Conservation (phyloP, 2,329 filamentous ascomycete species). For the Botrytis hyacinthi region DNA sequence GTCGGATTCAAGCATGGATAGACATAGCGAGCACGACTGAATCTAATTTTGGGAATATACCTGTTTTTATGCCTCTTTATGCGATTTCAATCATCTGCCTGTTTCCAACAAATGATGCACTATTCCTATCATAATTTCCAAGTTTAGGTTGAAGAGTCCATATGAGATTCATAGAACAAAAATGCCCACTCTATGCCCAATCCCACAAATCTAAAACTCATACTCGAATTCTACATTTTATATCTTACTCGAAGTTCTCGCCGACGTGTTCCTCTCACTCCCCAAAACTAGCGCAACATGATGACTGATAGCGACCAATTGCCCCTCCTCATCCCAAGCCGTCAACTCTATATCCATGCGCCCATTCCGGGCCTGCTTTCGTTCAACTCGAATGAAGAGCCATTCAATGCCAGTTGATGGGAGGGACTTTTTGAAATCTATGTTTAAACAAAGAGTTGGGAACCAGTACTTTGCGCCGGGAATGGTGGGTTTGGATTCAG, state of each 20-base stretch:
- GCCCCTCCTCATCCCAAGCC: slow-evolving; percentile 60
- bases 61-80: background rate
- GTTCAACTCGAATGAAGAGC: slow-evolving; percentile 63
- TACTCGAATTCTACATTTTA: slow-evolving; percentile 21
- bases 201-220: background rate
- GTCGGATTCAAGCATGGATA: slow-evolving; percentile 4
- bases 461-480: slow-evolving; percentile 38
- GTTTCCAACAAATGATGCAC: background rate
- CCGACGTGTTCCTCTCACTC: slow-evolving; percentile 57
- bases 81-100: background rate
- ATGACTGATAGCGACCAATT: slow-evolving; percentile 65
- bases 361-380: slow-evolving; percentile 68
- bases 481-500: slow-evolving; percentile 49
- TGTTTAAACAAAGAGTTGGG: slow-evolving; percentile 65
- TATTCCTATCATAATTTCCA: background rate
- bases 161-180: background rate
- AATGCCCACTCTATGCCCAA: background rate
- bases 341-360: slow-evolving; percentile 72
- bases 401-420: slow-evolving; percentile 69
- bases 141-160: background rate
- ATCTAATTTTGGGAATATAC: slow-evolving; percentile 2
- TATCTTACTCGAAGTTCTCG: slow-evolving; percentile 26
- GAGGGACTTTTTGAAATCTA: slow-evolving; percentile 74
- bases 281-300: slow-evolving; percentile 65
- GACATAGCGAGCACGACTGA: slow-evolving; percentile 1